Evolutionary conservation across 192 early-diverging fungal genomes (phyloP).

Genomic region (Paraglomus occultum): DNA sequence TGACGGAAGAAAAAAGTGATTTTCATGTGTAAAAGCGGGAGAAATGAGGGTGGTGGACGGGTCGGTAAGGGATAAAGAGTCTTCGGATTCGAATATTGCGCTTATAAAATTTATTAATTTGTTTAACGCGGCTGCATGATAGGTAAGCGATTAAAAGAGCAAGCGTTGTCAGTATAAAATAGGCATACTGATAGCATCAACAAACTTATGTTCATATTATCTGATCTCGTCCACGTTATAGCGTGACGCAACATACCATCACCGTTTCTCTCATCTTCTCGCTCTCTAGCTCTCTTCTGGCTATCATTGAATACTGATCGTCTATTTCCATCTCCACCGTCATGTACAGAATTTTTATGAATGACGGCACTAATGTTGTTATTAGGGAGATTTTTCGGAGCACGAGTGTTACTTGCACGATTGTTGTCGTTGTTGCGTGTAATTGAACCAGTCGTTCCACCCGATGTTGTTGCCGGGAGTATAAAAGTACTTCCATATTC

Average conservation of each 20-base stretch:
- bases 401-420: no score
- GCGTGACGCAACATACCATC: constrained; percentile 15
- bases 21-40: background rate
- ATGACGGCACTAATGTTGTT: no score
- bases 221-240: background rate
- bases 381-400: no score
- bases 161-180: background rate
- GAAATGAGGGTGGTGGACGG: background rate
- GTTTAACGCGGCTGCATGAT: constrained; percentile 9
- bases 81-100: constrained; percentile 29
- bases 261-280: constrained; percentile 24
- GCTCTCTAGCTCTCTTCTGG: constrained; percentile 17
- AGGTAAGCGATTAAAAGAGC: background rate
- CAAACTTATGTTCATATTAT: background rate
- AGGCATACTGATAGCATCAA: background rate
- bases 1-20: constrained; percentile 7
- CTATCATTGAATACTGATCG: no score
- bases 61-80: constrained; percentile 5
- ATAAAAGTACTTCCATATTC: no score
- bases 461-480: no score
- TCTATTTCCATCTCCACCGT: no score
- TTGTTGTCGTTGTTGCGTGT: no score
- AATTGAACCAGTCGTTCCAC: no score
- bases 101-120: constrained; percentile 20
- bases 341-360: no score